Percentiles rank a stretch among this genome's conserved stretches.
Conservation (phyloP, 768 basidiomycete genomes). For the Mycena galopus region DNA sequence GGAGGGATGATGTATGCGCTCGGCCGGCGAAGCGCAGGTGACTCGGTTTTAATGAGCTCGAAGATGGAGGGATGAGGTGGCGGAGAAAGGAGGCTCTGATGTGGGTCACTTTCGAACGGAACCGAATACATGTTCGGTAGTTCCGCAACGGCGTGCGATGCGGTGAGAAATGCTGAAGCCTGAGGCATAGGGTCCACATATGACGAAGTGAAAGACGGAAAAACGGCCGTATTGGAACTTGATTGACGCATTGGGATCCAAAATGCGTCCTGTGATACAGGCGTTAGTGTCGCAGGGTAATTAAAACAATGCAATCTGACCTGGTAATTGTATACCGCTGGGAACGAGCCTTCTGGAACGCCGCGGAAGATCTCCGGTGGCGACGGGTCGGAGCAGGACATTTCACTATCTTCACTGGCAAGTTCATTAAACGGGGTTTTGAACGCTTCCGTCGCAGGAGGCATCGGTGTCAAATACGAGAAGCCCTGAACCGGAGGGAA, state of each 20-base stretch:
- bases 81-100: not conserved
- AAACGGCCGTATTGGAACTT: not conserved
- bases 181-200: not conserved
- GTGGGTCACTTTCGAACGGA: not conserved
- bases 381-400: not conserved
- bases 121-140: not conserved
- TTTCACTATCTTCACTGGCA: slow-evolving; percentile 18
- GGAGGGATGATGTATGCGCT: slow-evolving; percentile 12
- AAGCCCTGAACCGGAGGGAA: not conserved
- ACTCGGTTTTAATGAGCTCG: slow-evolving; percentile 17
- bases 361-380: not conserved
- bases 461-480: not conserved
- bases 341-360: not conserved
- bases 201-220: not conserved
- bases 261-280: not conserved
- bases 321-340: not conserved
- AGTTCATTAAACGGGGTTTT: not conserved
- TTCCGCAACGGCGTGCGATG: not conserved
- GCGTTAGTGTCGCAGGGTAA: not conserved
- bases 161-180: not conserved
- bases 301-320: not conserved
- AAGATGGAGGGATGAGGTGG: slow-evolving; percentile 24
- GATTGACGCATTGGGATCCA: not conserved
- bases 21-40: not conserved
- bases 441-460: not conserved